phyloP scores from a whole-genome alignment of 1,139 yeast species.

The Suhomyces chickasaworum region DNA sequence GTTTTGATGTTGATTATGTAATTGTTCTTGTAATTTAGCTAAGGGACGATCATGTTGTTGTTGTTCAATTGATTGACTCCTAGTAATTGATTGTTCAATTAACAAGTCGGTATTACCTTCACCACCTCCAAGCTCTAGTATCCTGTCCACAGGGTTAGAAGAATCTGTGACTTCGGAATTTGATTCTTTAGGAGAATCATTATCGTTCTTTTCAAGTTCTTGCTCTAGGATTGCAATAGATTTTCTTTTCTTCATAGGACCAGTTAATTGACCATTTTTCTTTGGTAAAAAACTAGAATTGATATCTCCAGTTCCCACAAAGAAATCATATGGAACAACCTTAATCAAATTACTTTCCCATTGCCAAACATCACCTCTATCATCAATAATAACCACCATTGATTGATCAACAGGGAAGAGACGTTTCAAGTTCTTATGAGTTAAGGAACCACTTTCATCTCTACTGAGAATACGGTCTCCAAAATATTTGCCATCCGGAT shows the following conservation, averaged over 20 bases:
- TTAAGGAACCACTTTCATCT: slow-evolving; percentile 91
- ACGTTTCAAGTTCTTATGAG: slow-evolving; percentile 85
- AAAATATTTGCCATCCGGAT: slow-evolving; percentile 82
- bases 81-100: slow-evolving; percentile 55
- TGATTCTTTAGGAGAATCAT: slow-evolving; percentile 19
- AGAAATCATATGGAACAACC: slow-evolving; percentile 93
- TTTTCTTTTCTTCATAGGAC: slow-evolving; percentile 64
- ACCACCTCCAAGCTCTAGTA: slow-evolving; percentile 51
- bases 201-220: slow-evolving; percentile 22
- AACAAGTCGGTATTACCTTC: slow-evolving; percentile 48
- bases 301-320: slow-evolving; percentile 97
- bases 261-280: slow-evolving; percentile 68
- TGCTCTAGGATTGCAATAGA: slow-evolving; percentile 54
- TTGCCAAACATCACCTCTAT: slow-evolving; percentile 98
- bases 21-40: slow-evolving; percentile 76
- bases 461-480: slow-evolving; percentile 90
- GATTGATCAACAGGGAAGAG: slow-evolving; percentile 95
- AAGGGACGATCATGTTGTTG: slow-evolving; percentile 77
- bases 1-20: slow-evolving; percentile 54
- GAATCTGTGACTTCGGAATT: slow-evolving; percentile 18
- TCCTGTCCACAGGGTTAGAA: slow-evolving; percentile 53
- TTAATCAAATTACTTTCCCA: slow-evolving; percentile 92
- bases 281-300: slow-evolving; percentile 90
- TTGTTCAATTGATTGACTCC: slow-evolving; percentile 61
- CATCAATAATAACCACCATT: slow-evolving; percentile 96